Evolutionary conservation across 1,284 basidiomycete species (phyloP).

Genomic region (Termitomyces sp.): DNA sequence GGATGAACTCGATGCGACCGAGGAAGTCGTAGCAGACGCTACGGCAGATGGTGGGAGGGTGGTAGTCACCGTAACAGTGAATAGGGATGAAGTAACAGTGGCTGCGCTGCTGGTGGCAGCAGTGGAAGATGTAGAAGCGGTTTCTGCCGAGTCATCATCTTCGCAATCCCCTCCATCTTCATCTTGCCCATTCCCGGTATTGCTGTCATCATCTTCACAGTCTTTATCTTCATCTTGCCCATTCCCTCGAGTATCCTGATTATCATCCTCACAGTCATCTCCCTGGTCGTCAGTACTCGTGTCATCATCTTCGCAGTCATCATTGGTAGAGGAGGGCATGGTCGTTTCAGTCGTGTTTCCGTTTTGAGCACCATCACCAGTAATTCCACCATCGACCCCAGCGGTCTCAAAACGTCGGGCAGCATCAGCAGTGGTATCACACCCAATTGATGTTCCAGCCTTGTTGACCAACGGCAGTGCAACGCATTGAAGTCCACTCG

Average conservation of each 20-base stretch:
- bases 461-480: constrained; percentile 51
- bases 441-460: constrained; percentile 44
- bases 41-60: neutral
- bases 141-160: constrained; percentile 4
- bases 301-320: constrained; percentile 16
- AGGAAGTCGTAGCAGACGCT: neutral
- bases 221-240: neutral
- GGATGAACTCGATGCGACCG: neutral
- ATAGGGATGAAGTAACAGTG: constrained; percentile 2
- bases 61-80: constrained; percentile 9
- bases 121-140: constrained; percentile 8
- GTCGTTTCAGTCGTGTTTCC: neutral
- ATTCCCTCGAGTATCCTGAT: constrained; percentile 1
- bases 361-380: constrained; percentile 23
- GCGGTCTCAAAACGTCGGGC: constrained; percentile 37
- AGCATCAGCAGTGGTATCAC: constrained; percentile 41
- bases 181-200: neutral
- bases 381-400: constrained; percentile 43
- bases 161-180: constrained; percentile 2
- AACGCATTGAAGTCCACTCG: constrained; percentile 37
- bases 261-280: constrained; percentile 18
- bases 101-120: neutral
- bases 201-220: neutral
- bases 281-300: constrained; percentile 14
- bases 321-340: constrained; percentile 2